Evolutionary conservation across 2,329 filamentous ascomycete species (phyloP).

Genomic region (Stagonosporopsis rhizophila): DNA sequence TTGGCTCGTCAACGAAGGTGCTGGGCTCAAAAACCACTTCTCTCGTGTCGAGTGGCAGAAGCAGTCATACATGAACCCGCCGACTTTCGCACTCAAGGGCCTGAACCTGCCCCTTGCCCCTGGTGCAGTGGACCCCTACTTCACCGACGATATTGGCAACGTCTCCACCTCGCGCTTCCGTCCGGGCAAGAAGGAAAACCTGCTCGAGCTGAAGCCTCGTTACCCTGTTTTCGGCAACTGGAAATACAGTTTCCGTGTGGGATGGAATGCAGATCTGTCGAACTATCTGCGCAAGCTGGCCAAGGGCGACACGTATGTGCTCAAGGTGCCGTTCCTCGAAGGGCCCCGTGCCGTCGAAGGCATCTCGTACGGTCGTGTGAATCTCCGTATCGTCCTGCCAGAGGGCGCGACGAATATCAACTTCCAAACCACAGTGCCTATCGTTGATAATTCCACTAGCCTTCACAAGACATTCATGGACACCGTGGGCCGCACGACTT

Average conservation of each 20-base stretch:
- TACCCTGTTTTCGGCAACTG: constrained; percentile 97
- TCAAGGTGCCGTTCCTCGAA: constrained; percentile 92
- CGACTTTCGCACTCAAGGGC: constrained; percentile 79
- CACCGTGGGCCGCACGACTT: constrained; percentile 83
- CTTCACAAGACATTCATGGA: constrained; percentile 93
- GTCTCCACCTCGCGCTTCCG: constrained; percentile 93
- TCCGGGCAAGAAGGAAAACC: constrained; percentile 75
- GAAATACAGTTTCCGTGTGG: constrained; percentile 97
- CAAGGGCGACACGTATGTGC: constrained; percentile 73
- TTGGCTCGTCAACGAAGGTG: constrained; percentile 84
- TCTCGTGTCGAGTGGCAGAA: constrained; percentile 58
- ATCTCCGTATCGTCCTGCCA: constrained; percentile 83
- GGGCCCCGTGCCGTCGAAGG: constrained; percentile 87
- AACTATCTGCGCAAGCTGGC: constrained; percentile 73
- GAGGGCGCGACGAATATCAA: constrained; percentile 89
- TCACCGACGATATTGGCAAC: constrained; percentile 94
- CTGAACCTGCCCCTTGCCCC: constrained; percentile 79
- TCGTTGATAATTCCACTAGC: constrained; percentile 66
- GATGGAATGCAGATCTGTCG: constrained; percentile 89
- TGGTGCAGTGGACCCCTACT: constrained; percentile 88
- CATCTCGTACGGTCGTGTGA: constrained; percentile 81
- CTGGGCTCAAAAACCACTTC: constrained; percentile 66
- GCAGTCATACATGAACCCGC: constrained; percentile 73
- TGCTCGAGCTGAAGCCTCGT: constrained; percentile 87
- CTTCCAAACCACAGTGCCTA: constrained; percentile 76